Evolutionary conservation across 495 filamentous ascomycete species (phyloP), one percentile per base, ranked within the genome.

Genomic region (Aspergillus bertholletiae): DNA sequence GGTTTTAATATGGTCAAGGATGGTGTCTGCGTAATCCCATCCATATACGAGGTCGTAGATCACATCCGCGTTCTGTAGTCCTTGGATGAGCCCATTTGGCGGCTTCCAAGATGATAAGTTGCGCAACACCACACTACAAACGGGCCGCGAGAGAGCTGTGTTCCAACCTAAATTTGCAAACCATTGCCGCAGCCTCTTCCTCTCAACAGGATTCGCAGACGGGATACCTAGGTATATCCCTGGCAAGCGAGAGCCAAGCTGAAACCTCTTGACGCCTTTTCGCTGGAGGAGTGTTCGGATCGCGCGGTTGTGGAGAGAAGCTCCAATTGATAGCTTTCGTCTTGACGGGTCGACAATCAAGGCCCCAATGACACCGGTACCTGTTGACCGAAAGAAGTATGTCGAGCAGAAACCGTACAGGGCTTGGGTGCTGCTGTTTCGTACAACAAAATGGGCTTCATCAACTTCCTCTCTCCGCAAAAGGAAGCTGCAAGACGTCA

Each of bases 351-450:
- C 91, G 30, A 96, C 91, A 45, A 96, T 88, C 46, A 96, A 70
- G 28, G 88, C 84, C 13, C 86, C 89, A 51, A 96, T 84, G n/a
- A 88, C 86, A 12, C 88, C 91, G 2, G 85, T 87, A 28, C 79
- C 78, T 3, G 80, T 82, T 1, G 81, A 80, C 41, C 81, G 82
- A 69, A 87, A 84, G 68, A 80, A 90, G 64, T 94, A 96, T 9
- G 91, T 95, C 0, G 89, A 85, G 65, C 88, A 90, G 68, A 96
- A 96, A 21, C 91, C 91, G 67, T 93, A 95, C 8, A 96, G 71
- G 0, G 87, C 88, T 44, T 88, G 85, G 1, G 91, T 96, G 67
- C 84, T 92, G 71, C 87, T 92, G 70, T 96, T 96, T 7, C 91
- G 88, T 43, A 96, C 91, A 18, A 96, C 89, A 65, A 90, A 96